phyloP scores from a whole-genome alignment of 139 green algal species.

The Tetraselmis striata region DNA sequence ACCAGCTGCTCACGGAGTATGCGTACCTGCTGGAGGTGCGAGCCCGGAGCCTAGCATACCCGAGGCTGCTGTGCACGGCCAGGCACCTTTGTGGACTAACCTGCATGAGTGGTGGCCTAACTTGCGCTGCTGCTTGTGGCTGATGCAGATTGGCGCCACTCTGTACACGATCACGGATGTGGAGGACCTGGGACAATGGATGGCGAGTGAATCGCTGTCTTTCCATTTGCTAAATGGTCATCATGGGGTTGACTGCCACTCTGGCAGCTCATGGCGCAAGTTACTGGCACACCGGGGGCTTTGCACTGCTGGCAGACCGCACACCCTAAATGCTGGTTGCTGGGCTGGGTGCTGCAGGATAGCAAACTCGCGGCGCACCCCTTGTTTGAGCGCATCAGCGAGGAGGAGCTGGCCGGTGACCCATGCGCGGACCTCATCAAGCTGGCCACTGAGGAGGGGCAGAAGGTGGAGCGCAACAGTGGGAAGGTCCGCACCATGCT shows the following conservation, averaged over 20 bases:
- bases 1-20: conserved; percentile 85
- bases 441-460: conserved; percentile 72
- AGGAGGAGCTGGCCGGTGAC: conserved; percentile 79
- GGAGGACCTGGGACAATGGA: conserved; percentile 77
- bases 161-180: conserved; percentile 93
- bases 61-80: too few species aligned
- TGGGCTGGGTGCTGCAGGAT: conserved; percentile 42
- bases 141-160: conserved; percentile 50
- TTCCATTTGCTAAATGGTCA: too few species aligned
- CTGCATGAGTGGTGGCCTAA: too few species aligned
- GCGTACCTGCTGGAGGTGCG: conserved; percentile 75
- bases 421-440: conserved; percentile 58
- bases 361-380: conserved; percentile 76
- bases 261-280: too few species aligned
- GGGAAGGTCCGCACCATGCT: conserved; percentile 27
- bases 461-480: conserved; percentile 83
- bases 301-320: too few species aligned
- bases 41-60: too few species aligned
- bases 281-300: too few species aligned
- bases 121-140: too few species aligned
- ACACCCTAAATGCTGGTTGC: conserved; percentile 7
- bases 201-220: too few species aligned
- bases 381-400: conserved; percentile 71
- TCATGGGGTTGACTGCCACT: too few species aligned
- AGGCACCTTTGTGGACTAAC: too few species aligned